Evolutionary conservation across 257 asterid species (phyloP), one percentile per base, ranked within the genome.

Genomic region (Fraxinus pennsylvanica): DNA sequence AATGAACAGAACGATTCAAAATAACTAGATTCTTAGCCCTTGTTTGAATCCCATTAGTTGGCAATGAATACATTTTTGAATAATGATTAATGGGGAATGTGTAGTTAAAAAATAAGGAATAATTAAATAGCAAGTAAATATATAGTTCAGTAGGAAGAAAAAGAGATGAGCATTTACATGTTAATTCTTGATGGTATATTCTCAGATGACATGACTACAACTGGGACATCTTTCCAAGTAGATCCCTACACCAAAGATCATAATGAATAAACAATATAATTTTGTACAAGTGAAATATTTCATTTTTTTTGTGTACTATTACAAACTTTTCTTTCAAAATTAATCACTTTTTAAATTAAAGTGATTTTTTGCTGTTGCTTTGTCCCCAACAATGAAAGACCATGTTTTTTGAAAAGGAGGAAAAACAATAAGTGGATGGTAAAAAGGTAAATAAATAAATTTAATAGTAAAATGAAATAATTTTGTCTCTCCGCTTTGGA

Each of bases 121-220:
- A 25, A 41, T 41, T 41, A 43, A 9, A 43, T 43, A 12, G 50
- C 15, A 2, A 43, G 50, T 43, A 43, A 43, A 43, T 38, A 10
- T 10, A 8, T 10, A 43, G 50, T 43, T 43, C 50, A 43, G 10
- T 10, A 43, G 47, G 50, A 43, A 10, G 10, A 22, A 2, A 47
- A 27, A 7, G 1, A 38, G 8, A 30, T 8, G 17, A 72, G 39
- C 5, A 12, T 12, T 71, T 82, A 88, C 93, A 85, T 89, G 81
- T 84, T 85, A 74, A 89, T 87, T 80, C 91, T 84, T 78, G 93
- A 85, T 36, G 89, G 92, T 72, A 83, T 89, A 75, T 89, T 85
- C 85, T 89, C 92, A 65, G 92, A 89, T 45, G 92, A 89, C 90
- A 89, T 87, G 17, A 89, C 88, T 22, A 89, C 86, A 66, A 89